A percentile compares a stretch with the other conserved stretches of the same genome.
Conservation (phyloP, 371 early-diverging fungal species). For the Rhizopus microsporus region DNA sequence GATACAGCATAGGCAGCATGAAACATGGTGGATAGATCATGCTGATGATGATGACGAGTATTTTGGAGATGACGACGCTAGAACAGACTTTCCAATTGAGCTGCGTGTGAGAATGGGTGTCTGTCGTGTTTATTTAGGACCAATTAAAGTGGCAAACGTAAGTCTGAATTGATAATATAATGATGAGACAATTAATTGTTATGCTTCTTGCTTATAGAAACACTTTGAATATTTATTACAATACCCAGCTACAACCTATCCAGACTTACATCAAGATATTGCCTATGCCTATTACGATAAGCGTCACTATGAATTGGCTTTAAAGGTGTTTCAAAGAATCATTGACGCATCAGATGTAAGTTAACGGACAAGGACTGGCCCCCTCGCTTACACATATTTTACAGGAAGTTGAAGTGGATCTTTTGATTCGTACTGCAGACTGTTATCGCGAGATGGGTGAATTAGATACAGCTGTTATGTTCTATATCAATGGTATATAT, state of each 20-base stretch:
- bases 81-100: constrained; percentile 72
- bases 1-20: constrained; percentile 67
- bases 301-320: constrained; percentile 65
- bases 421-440: constrained; percentile 62
- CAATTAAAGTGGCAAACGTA: constrained; percentile 69
- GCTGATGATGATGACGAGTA: constrained; percentile 61
- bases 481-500: constrained; percentile 49
- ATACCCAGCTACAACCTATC: constrained; percentile 58
- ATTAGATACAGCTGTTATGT: constrained; percentile 63
- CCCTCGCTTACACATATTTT: not conserved
- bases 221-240: constrained; percentile 71
- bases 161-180: constrained; percentile 7
- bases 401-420: constrained; percentile 49
- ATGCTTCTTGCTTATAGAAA: constrained; percentile 31
- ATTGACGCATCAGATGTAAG: constrained; percentile 58
- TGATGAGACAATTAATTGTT: not conserved
- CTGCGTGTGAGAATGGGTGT: constrained; percentile 84
- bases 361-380: constrained; percentile 17
- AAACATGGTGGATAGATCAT: constrained; percentile 58
- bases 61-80: constrained; percentile 37
- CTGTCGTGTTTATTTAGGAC: constrained; percentile 74
- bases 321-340: constrained; percentile 63
- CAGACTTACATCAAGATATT: constrained; percentile 81
- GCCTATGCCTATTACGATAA: constrained; percentile 79
- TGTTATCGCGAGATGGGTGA: constrained; percentile 75